These are phyloP conservation scores for Claviceps arundinis DNA, from an alignment of 2,329 filamentous ascomycete genomes.

Conservation along the genomic window DNA sequence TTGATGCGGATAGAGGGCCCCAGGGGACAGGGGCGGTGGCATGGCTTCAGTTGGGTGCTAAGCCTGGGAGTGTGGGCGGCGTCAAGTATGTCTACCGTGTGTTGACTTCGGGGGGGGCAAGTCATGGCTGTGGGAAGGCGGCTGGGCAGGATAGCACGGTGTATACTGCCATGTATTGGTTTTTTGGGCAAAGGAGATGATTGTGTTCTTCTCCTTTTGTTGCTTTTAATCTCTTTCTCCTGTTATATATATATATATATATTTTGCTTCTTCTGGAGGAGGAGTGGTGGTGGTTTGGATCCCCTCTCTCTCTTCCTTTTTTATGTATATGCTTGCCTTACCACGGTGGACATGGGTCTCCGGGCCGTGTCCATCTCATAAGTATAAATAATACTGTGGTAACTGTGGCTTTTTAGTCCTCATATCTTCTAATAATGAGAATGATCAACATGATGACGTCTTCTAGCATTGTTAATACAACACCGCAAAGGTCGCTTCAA, in stretches of 20 bases:
- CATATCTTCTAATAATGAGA: no score
- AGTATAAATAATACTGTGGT: no score
- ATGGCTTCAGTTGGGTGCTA: constrained; percentile 37
- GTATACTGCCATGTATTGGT: constrained; percentile 47
- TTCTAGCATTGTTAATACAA: no score
- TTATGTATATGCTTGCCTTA: no score
- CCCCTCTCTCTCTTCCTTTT: neutral
- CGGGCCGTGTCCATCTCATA: no score
- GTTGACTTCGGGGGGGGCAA: constrained; percentile 36
- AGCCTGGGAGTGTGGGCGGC: constrained; percentile 22
- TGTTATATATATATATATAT: neutral
- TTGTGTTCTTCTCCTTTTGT: neutral
- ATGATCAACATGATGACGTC: no score
- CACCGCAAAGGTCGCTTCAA: no score
- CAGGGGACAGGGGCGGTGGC: constrained; percentile 37
- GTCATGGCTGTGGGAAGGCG: constrained; percentile 27
- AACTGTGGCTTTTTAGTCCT: no score
- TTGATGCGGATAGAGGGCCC: constrained; percentile 29
- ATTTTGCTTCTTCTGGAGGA: neutral
- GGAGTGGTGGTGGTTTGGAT: no score
- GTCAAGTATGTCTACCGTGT: constrained; percentile 39
- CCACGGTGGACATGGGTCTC: no score
- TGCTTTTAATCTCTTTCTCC: neutral
- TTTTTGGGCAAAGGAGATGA: constrained; percentile 18
- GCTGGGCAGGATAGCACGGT: constrained; percentile 36